Evolutionary conservation across 306 rosid genomes (phyloP), one percentile per base, ranked within the genome.

Genomic region (Cucurbita argyrosperma): DNA sequence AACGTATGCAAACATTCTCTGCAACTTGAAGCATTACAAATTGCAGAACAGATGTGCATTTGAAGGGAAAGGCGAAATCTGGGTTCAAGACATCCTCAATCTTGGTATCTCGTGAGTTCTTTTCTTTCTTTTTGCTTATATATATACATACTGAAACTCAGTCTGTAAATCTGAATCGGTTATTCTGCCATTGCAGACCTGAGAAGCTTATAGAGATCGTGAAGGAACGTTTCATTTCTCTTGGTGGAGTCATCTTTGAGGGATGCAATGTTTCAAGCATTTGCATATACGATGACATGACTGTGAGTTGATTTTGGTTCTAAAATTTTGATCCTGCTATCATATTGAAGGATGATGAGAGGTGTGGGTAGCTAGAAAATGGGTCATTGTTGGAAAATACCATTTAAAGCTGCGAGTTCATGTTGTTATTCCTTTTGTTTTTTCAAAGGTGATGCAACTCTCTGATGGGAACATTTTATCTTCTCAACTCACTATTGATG

Each of bases 21-120:
- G 4, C 35, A 30, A 30, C 35, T 30, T 30, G 35, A 2, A 30
- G 0, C 0, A 30, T 30, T 30, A 30, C 35, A 30, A 59, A 79
- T 76, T 72, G 78, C 96, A 89, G 98, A 94, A 90, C 85, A 90
- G 98, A 81, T 94, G 98, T 82, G 98, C 91, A 82, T 94, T 94
- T 81, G 88, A 88, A 75, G 92, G 80, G 74, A 90, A 89, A 83
- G 96, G 98, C 5, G 98, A 94, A 51, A 88, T 94, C 52, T 94
- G 97, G 97, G 96, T 94, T 75, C 85, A 85, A 76, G 82, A 94
- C 84, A 94, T 94, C 80, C 98, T 90, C 72, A 86, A 90, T 83
- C 97, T 94, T 6, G 98, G 98, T 74, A 82, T 94, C 81, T 94
- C 96, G 97, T 94, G 68, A 94, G 98, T 82, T 64, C 51, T 68